Conservation (phyloP, 1,284 basidiomycete species). For the Phylloporus sp. region DNA sequence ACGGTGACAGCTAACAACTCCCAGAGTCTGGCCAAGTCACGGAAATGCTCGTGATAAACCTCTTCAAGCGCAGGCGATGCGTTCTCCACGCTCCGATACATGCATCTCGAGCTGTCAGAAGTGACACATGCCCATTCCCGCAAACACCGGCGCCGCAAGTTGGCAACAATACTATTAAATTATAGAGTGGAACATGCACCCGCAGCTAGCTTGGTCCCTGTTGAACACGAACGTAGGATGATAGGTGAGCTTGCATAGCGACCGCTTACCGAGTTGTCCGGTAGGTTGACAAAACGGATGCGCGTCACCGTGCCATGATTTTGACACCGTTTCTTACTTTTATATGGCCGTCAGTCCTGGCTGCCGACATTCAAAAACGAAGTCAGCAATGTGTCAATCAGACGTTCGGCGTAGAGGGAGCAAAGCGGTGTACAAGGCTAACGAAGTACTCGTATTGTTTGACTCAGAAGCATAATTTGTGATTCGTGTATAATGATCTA, state of each 20-base stretch:
- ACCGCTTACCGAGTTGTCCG: constrained; percentile 54
- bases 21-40: constrained; percentile 43
- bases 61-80: constrained; percentile 45
- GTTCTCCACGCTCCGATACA: constrained; percentile 51
- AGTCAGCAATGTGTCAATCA: constrained; percentile 18
- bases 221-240: constrained; percentile 47
- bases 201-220: constrained; percentile 62
- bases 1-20: neutral
- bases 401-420: constrained; percentile 34
- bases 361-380: constrained; percentile 30
- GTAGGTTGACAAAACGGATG: constrained; percentile 50
- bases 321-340: too few relatives aligned
- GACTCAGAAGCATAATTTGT: constrained; percentile 32
- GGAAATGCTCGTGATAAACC: constrained; percentile 28
- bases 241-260: constrained; percentile 61
- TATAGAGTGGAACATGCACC: constrained; percentile 53
- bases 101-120: constrained; percentile 48
- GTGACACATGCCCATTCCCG: constrained; percentile 55
- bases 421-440: neutral
- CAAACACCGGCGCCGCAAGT: too few relatives aligned
- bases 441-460: constrained; percentile 18
- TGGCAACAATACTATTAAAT: constrained; percentile 54
- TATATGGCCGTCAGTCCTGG: too few relatives aligned
- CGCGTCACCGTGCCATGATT: constrained; percentile 36
- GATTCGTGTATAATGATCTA: constrained; percentile 19